Evolutionary conservation across 805 yeast species (phyloP).

Genomic region (Zygosaccharomyces bisporus): DNA sequence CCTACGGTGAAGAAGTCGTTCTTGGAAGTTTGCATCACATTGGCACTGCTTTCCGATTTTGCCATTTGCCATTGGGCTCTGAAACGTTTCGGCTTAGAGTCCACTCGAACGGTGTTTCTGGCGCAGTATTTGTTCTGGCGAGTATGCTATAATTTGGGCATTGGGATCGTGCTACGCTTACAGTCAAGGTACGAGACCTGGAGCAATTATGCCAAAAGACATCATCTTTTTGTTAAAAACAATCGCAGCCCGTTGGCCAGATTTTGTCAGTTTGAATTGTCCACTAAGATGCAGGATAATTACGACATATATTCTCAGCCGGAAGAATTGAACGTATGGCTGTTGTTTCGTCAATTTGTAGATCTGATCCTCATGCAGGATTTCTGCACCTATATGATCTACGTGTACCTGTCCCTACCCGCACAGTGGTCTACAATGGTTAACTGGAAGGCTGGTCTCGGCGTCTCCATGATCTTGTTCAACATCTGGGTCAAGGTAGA

Average conservation of each 20-base stretch:
- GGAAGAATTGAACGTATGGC: conserved; percentile 78
- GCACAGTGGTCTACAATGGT: conserved; percentile 44
- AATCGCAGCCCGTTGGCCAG: conserved; percentile 35
- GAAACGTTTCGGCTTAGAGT: conserved; percentile 17
- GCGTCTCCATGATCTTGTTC: conserved; percentile 60
- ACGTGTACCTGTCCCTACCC: conserved; percentile 48
- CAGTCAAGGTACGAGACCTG: conserved; percentile 59
- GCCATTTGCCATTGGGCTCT: conserved; percentile 33
- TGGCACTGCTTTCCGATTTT: conserved; percentile 39
- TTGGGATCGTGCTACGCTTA: conserved; percentile 60
- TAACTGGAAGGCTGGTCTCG: conserved; percentile 51
- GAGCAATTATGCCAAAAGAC: conserved; percentile 48
- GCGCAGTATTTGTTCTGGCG: conserved; percentile 70
- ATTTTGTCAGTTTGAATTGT: conserved; percentile 45
- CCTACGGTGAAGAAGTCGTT: conserved; percentile 67
- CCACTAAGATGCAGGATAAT: conserved; percentile 41
- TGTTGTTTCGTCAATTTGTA: conserved; percentile 71
- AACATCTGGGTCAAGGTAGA: conserved; percentile 82
- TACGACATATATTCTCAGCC: conserved; percentile 47
- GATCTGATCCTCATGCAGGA: conserved; percentile 83
- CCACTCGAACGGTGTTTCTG: conserved; percentile 42
- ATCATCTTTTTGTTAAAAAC: conserved; percentile 43
- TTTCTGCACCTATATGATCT: conserved; percentile 66
- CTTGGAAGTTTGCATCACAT: conserved; percentile 58
- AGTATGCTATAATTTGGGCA: conserved; percentile 71